phyloP scores from a whole-genome alignment of 495 filamentous ascomycete species.

The Lepidopterella palustris region DNA sequence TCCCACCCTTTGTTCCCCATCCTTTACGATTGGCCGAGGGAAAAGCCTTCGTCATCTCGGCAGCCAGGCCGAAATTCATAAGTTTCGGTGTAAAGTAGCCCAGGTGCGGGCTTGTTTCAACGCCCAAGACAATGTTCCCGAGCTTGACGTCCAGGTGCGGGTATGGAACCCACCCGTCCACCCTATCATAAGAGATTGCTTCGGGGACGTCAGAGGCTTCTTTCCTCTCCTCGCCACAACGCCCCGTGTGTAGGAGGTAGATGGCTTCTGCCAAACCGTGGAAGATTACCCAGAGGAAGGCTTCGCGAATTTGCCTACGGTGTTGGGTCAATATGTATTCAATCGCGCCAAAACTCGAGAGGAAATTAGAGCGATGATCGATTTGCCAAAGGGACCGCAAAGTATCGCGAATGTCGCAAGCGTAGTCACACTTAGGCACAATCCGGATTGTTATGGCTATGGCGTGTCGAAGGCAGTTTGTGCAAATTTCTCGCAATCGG shows the following conservation, averaged over 20 bases:
- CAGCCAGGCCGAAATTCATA: neutral
- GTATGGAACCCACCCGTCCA: neutral
- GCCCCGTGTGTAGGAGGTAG: neutral
- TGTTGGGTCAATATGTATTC: neutral
- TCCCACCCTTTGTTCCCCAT: neutral
- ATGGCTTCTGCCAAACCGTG: neutral
- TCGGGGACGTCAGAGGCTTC: neutral
- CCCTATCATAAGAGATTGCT: too few species aligned
- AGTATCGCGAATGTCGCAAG: neutral
- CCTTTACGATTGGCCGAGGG: neutral
- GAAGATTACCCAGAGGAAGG: constrained; percentile 2
- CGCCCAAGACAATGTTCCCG: neutral
- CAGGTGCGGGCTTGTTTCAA: neutral
- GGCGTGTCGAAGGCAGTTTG: too few species aligned
- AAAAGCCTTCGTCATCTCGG: neutral
- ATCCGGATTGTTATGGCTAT: too few species aligned
- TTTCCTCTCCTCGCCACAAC: neutral
- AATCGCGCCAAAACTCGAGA: neutral
- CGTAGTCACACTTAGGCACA: neutral
- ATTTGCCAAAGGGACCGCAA: neutral
- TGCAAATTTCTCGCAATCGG: too few species aligned
- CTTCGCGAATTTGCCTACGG: constrained; percentile 1
- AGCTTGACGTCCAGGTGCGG: constrained; percentile 3
- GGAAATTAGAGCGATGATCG: neutral
- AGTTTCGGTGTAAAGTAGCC: constrained; percentile 1